These are phyloP conservation scores for Pseudoscleropodium purum DNA, from an alignment of 225 moss, liverwort and hornwort genomes.

Conservation along the genomic window DNA sequence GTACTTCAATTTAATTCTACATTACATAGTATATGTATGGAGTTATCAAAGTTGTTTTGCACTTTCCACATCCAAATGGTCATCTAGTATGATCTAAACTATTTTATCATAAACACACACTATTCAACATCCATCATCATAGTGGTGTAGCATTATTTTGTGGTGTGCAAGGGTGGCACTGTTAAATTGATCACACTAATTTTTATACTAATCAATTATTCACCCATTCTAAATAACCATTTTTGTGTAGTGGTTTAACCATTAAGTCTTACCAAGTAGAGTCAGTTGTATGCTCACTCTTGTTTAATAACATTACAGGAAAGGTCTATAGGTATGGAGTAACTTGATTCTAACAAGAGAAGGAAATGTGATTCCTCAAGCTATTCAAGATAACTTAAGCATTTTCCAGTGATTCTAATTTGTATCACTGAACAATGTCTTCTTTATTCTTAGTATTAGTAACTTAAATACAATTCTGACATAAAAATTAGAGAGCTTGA, in stretches of 20 bases:
- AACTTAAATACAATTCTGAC: not conserved
- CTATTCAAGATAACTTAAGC: not conserved
- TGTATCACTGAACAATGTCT: not conserved
- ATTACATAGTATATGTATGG: not conserved
- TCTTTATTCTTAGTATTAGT: not conserved
- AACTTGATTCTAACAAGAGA: not conserved
- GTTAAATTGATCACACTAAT: not conserved
- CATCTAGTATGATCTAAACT: not conserved
- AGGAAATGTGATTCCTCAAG: not conserved
- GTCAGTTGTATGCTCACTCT: too few relatives aligned
- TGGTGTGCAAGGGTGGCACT: not conserved
- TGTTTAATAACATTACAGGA: not conserved
- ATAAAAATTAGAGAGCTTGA: not conserved
- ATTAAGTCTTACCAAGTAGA: too few relatives aligned
- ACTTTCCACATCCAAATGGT: not conserved
- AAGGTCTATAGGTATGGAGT: not conserved
- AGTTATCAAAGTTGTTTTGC: not conserved
- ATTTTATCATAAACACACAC: not conserved
- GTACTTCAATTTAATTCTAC: not conserved
- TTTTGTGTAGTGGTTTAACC: not conserved
- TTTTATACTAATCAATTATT: not conserved
- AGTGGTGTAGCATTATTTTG: not conserved
- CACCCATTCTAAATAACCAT: too few relatives aligned
- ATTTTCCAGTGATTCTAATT: not conserved
- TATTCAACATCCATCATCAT: fast-evolving